These are phyloP conservation scores for Fermentozyma sake DNA, from an alignment of 1,139 yeast species.

Conservation along the genomic window DNA sequence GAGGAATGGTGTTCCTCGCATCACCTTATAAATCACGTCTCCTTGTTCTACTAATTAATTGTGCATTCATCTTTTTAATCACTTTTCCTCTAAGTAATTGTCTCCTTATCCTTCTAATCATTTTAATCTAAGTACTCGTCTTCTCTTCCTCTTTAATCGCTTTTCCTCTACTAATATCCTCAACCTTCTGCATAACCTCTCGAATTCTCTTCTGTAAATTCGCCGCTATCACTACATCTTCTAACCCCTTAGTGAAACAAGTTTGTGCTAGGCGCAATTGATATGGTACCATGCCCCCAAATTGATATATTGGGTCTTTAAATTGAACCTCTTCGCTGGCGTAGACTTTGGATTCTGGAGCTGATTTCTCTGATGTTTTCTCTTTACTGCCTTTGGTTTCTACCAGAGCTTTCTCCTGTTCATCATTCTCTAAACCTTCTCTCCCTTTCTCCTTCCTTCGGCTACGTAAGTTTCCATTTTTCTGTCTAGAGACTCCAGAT, in stretches of 20 bases:
- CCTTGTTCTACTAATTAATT: too few relatives aligned
- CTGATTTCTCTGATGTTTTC: constrained; percentile 2
- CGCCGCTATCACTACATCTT: too few relatives aligned
- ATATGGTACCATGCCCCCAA: constrained; percentile 47
- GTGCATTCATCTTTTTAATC: too few relatives aligned
- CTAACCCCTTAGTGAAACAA: too few relatives aligned
- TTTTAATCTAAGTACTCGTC: neutral
- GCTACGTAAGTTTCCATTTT: constrained; percentile 1
- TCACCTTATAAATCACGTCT: too few relatives aligned
- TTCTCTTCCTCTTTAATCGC: neutral
- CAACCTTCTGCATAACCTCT: constrained; percentile 13
- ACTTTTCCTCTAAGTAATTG: too few relatives aligned
- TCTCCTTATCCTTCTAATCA: too few relatives aligned
- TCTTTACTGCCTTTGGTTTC: neutral
- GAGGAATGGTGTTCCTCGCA: too few relatives aligned
- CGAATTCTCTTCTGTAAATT: too few relatives aligned
- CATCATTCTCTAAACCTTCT: neutral
- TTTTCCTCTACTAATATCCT: constrained; percentile 4
- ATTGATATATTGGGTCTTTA: constrained; percentile 11
- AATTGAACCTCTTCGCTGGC: too few relatives aligned
- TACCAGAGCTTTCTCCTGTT: constrained; percentile 2
- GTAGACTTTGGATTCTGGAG: too few relatives aligned
- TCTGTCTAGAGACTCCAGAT: neutral
- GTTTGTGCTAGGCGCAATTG: constrained; percentile 38
- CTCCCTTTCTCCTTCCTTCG: constrained; percentile 1